Conservation (phyloP, 208 protist species). For the Leishmania turanica region DNA sequence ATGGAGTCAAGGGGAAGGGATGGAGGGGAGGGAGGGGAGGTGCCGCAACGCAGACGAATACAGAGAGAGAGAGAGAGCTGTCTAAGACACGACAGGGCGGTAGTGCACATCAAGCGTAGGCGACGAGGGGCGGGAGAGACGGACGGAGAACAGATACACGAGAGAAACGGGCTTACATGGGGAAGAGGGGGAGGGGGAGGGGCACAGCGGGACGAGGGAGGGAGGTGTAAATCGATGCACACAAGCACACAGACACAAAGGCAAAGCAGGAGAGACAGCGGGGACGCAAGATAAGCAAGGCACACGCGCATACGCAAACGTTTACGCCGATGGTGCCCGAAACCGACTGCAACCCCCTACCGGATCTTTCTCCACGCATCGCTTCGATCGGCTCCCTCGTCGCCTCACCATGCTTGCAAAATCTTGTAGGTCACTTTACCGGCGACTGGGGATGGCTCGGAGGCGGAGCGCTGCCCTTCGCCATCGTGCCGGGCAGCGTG, state of each 20-base stretch:
- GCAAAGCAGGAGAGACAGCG: background rate
- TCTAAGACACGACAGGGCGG: background rate
- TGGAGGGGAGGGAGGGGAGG: background rate
- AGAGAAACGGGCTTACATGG: background rate
- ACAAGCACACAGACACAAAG: background rate
- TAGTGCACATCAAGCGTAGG: background rate
- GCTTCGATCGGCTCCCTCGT: background rate
- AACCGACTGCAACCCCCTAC: background rate
- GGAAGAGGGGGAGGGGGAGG: background rate
- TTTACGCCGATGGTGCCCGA: background rate
- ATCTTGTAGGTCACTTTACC: background rate
- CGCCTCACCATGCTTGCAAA: background rate
- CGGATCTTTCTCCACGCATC: background rate
- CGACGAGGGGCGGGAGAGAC: background rate
- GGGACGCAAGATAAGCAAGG: background rate
- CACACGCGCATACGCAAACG: background rate
- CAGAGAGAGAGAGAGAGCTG: background rate
- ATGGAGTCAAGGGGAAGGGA: background rate
- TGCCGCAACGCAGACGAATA: background rate
- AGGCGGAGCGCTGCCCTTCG: background rate
- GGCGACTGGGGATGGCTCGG: background rate
- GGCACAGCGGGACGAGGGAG: too few species aligned
- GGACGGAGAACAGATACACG: background rate
- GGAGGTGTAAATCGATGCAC: background rate
- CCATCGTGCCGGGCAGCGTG: background rate